These are phyloP conservation scores for Botryobasidium botryosum DNA, from an alignment of 768 basidiomycete species.

Conservation along the genomic window DNA sequence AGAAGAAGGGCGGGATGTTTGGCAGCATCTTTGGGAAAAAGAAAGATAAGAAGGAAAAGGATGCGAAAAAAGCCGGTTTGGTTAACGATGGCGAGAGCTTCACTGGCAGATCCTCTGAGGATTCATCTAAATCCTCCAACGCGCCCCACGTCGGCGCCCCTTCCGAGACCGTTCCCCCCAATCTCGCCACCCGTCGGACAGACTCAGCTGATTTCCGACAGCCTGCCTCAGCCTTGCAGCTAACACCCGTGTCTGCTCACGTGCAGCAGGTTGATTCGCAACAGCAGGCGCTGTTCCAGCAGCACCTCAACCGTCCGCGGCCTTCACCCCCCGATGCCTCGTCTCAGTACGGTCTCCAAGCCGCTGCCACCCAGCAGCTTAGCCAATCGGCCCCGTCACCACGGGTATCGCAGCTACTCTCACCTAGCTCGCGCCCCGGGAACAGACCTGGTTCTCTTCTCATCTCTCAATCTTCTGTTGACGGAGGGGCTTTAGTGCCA, in stretches of 20 bases:
- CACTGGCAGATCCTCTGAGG: conserved; percentile 11
- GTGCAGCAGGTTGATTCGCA: conserved; percentile 79
- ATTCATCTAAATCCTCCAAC: not conserved
- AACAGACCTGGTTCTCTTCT: conserved; percentile 61
- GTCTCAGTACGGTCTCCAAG: conserved; percentile 59
- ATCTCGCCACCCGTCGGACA: no score
- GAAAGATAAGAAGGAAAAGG: conserved; percentile 56
- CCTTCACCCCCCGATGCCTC: conserved; percentile 54
- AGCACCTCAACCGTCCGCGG: conserved; percentile 78
- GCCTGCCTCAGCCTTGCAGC: conserved; percentile 36
- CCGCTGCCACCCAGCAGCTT: conserved; percentile 36
- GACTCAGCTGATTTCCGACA: no score
- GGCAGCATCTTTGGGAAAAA: conserved; percentile 51
- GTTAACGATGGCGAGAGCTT: not conserved
- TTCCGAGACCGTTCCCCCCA: conserved; percentile 2
- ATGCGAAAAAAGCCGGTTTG: conserved; percentile 7
- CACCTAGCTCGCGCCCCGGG: conserved; percentile 3
- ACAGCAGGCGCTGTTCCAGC: conserved; percentile 72
- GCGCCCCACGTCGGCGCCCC: conserved; percentile 13
- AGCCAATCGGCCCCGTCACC: not conserved
- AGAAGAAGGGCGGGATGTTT: conserved; percentile 42
- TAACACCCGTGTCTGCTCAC: conserved; percentile 45
- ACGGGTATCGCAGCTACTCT: not conserved
- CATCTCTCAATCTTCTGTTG: conserved; percentile 39
- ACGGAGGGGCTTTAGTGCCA: conserved; percentile 41